Conservation (phyloP, 225 moss, liverwort and hornwort genomes). For the Neckera pumila region DNA sequence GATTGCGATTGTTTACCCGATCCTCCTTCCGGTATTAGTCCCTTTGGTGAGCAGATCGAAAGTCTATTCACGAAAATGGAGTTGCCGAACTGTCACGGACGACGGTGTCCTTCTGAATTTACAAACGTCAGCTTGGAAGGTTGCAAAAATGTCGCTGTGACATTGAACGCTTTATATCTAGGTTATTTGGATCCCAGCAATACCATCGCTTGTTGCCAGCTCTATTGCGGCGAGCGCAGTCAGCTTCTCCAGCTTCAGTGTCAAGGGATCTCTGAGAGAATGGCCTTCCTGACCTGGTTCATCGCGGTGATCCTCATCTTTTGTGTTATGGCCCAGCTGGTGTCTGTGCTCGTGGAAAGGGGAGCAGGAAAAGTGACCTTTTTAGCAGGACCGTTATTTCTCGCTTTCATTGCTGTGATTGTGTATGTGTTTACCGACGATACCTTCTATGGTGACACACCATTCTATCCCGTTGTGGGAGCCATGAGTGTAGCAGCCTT, state of each 20-base stretch:
- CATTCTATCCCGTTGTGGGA: not conserved
- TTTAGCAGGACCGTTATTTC: not conserved
- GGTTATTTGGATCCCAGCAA: no score
- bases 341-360: not conserved
- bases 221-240: not conserved
- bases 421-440: not conserved
- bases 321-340: not conserved
- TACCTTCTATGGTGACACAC: not conserved
- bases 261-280: not conserved
- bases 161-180: no score
- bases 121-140: accelerated
- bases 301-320: not conserved
- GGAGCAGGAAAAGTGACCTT: not conserved
- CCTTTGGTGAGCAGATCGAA: not conserved
- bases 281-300: not conserved
- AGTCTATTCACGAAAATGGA: not conserved
- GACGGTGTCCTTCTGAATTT: not conserved
- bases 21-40: not conserved
- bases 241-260: not conserved
- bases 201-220: not conserved
- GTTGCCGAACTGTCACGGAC: not conserved
- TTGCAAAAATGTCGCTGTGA: not conserved
- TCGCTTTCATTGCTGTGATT: not conserved
- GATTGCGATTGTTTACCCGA: not conserved
- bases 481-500: not conserved